Evolutionary conservation across 2,329 filamentous ascomycete genomes (phyloP), one percentile per base, ranked within the genome.

Genomic region (Acrodontium crateriforme): DNA sequence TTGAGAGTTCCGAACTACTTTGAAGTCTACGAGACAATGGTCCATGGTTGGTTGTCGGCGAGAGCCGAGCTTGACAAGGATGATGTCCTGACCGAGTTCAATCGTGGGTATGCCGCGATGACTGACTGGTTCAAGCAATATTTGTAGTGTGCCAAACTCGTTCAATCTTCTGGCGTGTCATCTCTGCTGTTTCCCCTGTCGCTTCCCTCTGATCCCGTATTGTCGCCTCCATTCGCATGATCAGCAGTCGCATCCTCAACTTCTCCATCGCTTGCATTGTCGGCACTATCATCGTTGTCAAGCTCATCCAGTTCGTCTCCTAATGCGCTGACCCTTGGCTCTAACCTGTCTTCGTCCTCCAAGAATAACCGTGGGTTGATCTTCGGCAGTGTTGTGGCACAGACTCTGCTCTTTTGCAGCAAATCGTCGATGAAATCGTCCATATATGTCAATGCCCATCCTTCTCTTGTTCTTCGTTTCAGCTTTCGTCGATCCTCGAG

Each of bases 391-490:
- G 77, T 91, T 3, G 89, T 95, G 19, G 76, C 87, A 50, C 87
- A 95, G 0, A 94, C 77, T 28, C 89, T 69, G 32, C 91, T 82
- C 56, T 92, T 92, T 0, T 71, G 78, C 37, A 98, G 62, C 40
- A 98, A 58, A 36, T 94, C 84, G 53, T 98, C 89, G 30, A 95
- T 73, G 52, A 98, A 95, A 44, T 87, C 77, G 54, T 98, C 89
- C 56, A 98, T 65, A 46, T 71, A 78, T 3, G 82, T 89, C 42
- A 98, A 53, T 9, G 61, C 65, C 38, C 80, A 85, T 2, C 80
- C 79, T 16, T 73, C 71, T 38, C 83, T 71, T 9, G 74, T 78
- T 42, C 79, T 69, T 35, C 83, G 63, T 53, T 79, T 74, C 54
- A 98, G 50, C 59, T 95, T 98, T 42, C 89, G 65, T 39, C 71